Evolutionary conservation across 805 yeast species (phyloP).

Genomic region (Metschnikowia santaceciliae): DNA sequence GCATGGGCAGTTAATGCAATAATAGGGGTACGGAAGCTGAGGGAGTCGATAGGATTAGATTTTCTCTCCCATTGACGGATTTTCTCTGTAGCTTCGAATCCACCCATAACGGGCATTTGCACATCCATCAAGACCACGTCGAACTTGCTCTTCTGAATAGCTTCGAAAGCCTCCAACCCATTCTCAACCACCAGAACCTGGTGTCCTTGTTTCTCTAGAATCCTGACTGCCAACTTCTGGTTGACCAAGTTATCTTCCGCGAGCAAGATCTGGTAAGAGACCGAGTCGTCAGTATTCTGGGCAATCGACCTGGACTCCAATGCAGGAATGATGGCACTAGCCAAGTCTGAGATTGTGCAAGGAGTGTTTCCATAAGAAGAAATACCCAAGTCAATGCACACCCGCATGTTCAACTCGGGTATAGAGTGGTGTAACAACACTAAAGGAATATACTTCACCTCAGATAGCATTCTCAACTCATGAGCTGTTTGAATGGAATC

Average conservation of each 20-base stretch:
- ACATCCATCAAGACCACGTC: constrained; percentile 91
- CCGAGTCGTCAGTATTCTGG: constrained; percentile 72
- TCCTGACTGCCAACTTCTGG: constrained; percentile 82
- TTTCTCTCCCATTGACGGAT: constrained; percentile 87
- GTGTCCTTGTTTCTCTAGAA: constrained; percentile 82
- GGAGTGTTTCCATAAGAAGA: constrained; percentile 88
- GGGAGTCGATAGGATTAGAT: constrained; percentile 64
- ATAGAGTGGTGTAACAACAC: constrained; percentile 73
- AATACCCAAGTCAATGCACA: constrained; percentile 81
- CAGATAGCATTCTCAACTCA: constrained; percentile 62
- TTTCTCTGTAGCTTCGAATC: constrained; percentile 84
- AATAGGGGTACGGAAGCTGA: constrained; percentile 76
- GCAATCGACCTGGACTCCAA: constrained; percentile 79
- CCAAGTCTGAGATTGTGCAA: constrained; percentile 75
- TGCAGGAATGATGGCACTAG: constrained; percentile 81
- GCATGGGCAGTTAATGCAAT: constrained; percentile 92
- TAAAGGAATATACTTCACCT: constrained; percentile 80
- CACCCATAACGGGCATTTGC: constrained; percentile 95
- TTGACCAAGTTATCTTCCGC: constrained; percentile 88
- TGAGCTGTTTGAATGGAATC: constrained; percentile 76
- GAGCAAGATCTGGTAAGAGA: constrained; percentile 65
- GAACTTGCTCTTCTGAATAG: constrained; percentile 60
- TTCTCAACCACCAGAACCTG: constrained; percentile 81
- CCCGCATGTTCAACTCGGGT: constrained; percentile 73
- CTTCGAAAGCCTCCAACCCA: constrained; percentile 78